Base-by-base conservation (phyloP, 495 filamentous ascomycete species). In the Oidiodendron maius region DNA sequence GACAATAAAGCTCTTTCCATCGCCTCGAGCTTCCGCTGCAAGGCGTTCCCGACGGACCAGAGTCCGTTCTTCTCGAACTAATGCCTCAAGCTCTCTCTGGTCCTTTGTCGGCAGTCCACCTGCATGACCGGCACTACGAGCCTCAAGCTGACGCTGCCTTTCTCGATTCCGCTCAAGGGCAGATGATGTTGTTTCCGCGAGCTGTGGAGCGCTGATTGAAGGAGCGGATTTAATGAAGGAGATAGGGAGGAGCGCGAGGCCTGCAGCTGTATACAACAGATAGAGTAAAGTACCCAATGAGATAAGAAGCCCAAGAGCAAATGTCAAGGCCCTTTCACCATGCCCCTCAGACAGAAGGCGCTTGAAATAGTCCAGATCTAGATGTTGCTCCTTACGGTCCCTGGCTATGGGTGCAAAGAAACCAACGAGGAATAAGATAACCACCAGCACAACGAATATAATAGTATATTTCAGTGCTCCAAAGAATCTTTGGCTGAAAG, bases 281-380 rank as follows among this genome's bases (percentile, higher is more conserved):
- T 95, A 97, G 13, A 95, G 75, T 24, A 89, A 64, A 1, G 89
- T 88, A 3, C 93, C 93, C 34, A 96, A 66, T 0, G 84, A 87
- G 37, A 91, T 87, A 23, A 98, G 74, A 21, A 96, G 69, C 2
- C 93, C 93, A 18, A 95, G 69, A 8, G 80, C 78, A 66, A 98
- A 98, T 21, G 88, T 88, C 39, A 98, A 71, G 15, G 91, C 87
- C 51, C 93, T 87, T 68, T 96, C 93, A 50, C 89, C 91, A 64
- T 89, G 86, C 60, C 95, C 95, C 60, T 93, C 84, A 0, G 79
- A 67, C 32, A 97, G 71, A 21, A 97, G 68, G 22, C 77, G 76
- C 67, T 86, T 91, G 78, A 96, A 96, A 65, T 87, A 96, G 61
- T 96, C 93, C 46, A 95, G 70, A 40, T 94, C 84, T 50, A 80